Conservation (phyloP, 2,329 filamentous ascomycete genomes). For the Coniochaeta sp. region DNA sequence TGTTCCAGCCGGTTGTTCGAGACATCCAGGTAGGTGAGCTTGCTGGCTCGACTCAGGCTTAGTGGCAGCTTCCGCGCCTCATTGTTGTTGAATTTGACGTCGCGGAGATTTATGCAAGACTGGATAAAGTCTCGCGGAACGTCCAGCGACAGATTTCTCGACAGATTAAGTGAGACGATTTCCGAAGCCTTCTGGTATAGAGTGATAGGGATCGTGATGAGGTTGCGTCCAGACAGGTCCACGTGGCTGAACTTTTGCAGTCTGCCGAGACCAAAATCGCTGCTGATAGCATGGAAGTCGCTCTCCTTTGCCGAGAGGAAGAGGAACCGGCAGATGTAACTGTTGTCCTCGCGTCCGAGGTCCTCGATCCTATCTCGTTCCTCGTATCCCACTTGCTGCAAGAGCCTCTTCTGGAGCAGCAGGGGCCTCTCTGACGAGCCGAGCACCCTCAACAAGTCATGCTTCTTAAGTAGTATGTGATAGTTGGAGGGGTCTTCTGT, state of each 20-base stretch:
- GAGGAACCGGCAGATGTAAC: constrained; percentile 91
- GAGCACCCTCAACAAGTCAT: constrained; percentile 79
- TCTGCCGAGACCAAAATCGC: constrained; percentile 75
- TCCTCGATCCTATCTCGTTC: constrained; percentile 84
- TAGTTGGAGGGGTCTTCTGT: constrained; percentile 90
- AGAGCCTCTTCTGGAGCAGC: constrained; percentile 80
- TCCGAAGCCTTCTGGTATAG: constrained; percentile 87
- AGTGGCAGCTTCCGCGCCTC: constrained; percentile 80
- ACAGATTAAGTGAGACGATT: constrained; percentile 91
- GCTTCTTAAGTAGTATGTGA: constrained; percentile 90
- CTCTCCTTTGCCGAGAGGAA: constrained; percentile 87
- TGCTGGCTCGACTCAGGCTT: constrained; percentile 73
- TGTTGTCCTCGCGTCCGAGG: constrained; percentile 92
- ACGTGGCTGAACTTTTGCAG: constrained; percentile 91
- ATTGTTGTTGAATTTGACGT: constrained; percentile 94
- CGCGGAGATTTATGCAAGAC: constrained; percentile 80
- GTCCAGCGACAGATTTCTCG: constrained; percentile 83
- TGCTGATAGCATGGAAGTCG: constrained; percentile 65
- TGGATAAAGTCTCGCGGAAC: constrained; percentile 96
- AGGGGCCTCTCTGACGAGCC: constrained; percentile 73
- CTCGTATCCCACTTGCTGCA: constrained; percentile 89
- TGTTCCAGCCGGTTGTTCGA: constrained; percentile 91
- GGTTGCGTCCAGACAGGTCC: constrained; percentile 80
- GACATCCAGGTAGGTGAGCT: constrained; percentile 82
- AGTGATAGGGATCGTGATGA: constrained; percentile 90